Evolutionary conservation across 768 basidiomycete genomes (phyloP), one percentile per base, ranked within the genome.

Genomic region (Tephrocybe sp.): DNA sequence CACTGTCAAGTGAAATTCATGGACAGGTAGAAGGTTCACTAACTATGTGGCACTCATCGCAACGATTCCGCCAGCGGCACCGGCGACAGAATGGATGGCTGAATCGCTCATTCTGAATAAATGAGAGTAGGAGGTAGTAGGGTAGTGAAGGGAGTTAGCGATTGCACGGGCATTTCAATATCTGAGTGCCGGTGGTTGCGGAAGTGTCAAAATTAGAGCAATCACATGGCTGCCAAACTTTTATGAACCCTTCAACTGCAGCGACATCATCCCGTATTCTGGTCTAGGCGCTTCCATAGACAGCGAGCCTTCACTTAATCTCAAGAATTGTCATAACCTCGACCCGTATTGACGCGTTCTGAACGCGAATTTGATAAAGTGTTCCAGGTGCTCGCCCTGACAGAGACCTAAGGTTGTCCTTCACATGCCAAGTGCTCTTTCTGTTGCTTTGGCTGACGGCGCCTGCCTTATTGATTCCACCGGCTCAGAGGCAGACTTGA

Each of bases 31-130:
- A 16, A 53, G 43, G 64, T 86, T 67, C 56, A 62, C 88, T 67
- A 57, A 88, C 93, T 91, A 91, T 46, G 89, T 93, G 29, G 76
- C 83, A n/a, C 81, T 78, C 94, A 98, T 97, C 19, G 95, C 92
- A 18, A 77, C 66, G 59, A 95, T 86, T 21, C 95, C 95, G 41
- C 92, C 94, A 1, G 86, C 80, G 15, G 93, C 92, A 11, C 97
- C 97, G 15, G 94, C 90, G 11, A 89, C 61, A 30, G 94, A 80
- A 58, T 97, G 93, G 23, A 97, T 86, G 12, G 83, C 69, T 41
- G 91, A 91, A 67, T 97, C 91, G 52, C 76, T 80, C 80, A 84
- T 82, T 37, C 43, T 65, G 27, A 15, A 38, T 12, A 29, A 27
- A 39, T 21, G 24, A 41, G 36, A 12, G 23, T 25, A 24, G 27